These are phyloP conservation scores for Xylaria acuta DNA, from an alignment of 495 filamentous ascomycete genomes.

Conservation along the genomic window DNA sequence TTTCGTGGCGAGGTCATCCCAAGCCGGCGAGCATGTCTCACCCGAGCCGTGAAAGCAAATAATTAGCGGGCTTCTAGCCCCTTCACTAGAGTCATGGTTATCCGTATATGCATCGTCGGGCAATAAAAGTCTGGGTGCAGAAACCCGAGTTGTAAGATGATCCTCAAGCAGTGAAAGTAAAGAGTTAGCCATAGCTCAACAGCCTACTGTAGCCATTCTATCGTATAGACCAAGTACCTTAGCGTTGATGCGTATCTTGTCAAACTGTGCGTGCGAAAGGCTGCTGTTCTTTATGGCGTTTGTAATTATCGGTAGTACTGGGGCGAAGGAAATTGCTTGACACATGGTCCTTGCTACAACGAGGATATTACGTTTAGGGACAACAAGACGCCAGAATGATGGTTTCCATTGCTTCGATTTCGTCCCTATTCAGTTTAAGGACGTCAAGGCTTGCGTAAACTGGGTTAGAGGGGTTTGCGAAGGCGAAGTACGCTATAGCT, in stretches of 20 bases:
- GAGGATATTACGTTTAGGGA: neutral
- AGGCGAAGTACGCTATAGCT: too few relatives aligned
- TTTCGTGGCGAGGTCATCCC: slow-evolving; percentile 46
- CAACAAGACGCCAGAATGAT: neutral
- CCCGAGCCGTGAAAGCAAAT: slow-evolving; percentile 56
- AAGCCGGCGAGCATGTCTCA: slow-evolving; percentile 50
- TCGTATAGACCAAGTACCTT: neutral
- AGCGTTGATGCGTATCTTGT: neutral
- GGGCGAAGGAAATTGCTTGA: neutral
- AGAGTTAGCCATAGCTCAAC: neutral
- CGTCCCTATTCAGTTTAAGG: too few relatives aligned
- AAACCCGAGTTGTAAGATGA: neutral
- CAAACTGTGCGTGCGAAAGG: neutral
- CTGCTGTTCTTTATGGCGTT: neutral
- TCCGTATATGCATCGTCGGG: neutral
- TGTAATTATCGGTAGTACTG: neutral
- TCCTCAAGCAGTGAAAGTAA: neutral
- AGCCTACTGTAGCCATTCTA: neutral
- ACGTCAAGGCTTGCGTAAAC: too few relatives aligned
- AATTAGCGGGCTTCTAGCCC: slow-evolving; percentile 36
- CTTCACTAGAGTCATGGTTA: neutral
- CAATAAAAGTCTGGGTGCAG: neutral
- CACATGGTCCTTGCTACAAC: neutral
- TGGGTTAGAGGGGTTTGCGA: too few relatives aligned
- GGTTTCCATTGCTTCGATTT: too few relatives aligned